Evolutionary conservation across 257 asterid species (phyloP).

Genomic region (Fraxinus americana): DNA sequence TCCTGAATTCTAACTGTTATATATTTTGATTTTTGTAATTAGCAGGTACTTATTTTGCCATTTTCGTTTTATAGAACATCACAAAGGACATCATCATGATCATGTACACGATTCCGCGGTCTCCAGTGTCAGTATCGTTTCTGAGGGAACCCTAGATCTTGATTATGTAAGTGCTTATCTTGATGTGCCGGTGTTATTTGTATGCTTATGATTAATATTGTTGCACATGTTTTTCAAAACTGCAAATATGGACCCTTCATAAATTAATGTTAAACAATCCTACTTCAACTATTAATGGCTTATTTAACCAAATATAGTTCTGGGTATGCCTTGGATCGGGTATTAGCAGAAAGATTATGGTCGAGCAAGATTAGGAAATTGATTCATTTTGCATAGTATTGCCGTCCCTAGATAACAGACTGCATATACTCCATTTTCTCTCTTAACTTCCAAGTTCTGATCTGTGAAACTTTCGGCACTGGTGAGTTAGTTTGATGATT

Average conservation of each 20-base stretch:
- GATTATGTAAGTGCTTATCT: constrained; percentile 68
- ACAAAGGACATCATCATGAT: constrained; percentile 67
- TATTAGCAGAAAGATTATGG: background rate
- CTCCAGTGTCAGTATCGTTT: constrained; percentile 87
- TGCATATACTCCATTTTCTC: background rate
- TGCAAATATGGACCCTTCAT: background rate
- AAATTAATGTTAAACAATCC: background rate
- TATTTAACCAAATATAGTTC: background rate
- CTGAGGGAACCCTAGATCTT: constrained; percentile 87
- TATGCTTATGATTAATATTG: background rate
- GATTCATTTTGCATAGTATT: background rate
- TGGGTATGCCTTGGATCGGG: background rate
- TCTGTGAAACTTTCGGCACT: constrained; percentile 15
- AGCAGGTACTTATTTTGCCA: background rate
- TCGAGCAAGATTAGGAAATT: background rate
- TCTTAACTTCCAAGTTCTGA: constrained; percentile 5
- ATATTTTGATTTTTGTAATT: background rate
- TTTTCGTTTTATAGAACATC: constrained; percentile 50
- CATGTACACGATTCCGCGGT: constrained; percentile 86
- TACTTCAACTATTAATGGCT: background rate
- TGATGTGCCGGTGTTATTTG: background rate
- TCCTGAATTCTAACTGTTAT: background rate
- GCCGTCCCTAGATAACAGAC: background rate
- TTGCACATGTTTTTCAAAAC: background rate
- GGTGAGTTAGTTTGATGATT: constrained; percentile 76